Evolutionary conservation across 257 asterid genomes (phyloP), one percentile per base, ranked within the genome.

Genomic region (Salvia rosmarinus): DNA sequence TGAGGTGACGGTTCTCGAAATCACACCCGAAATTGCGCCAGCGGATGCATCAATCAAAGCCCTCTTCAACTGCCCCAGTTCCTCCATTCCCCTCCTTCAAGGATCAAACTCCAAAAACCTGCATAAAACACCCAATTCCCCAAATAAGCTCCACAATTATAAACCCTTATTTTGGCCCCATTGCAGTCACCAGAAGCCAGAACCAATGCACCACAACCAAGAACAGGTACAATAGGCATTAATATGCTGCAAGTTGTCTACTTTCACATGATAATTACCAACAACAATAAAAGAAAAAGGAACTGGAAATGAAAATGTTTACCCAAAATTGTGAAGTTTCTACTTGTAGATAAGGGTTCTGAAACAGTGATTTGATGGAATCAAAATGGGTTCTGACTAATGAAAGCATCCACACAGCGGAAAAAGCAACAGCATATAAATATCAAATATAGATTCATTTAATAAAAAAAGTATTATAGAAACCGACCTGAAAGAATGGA

Each of bases 1-100:
- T 20, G 98, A 91, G 0, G 97, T 94, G 14, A 94, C 88, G 1
- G 92, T 89, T 77, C 98, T 88, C 0, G 96, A 90, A 39, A 94
- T 52, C 54, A 72, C 96, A 19, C 98, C 97, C 13, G 98, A 79
- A 62, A 94, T 77, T 5, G 97, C 97, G 73, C 99, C 99, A 1
- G 99, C 95, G 1, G 96, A 60, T 8, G 90, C 87, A 80, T 91
- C 88, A 64, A 89, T 85, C 67, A 88, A 61, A 43, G 92, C 96
- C 86, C 92, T 82, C 70, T 88, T 89, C 39, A 91, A 79, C 85
- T 88, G 87, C 76, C 93, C 94, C 3, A 82, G 70, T 67, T 90
- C 96, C 62, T 91, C 97, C 99, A 89, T 90, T 52, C 81, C 79
- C 87, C 83, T 68, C 81, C 70, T 76, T 72, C 79, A 63, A 61